Conservation (phyloP, 129 eudicot genomes). For the Lactuca sativa region DNA sequence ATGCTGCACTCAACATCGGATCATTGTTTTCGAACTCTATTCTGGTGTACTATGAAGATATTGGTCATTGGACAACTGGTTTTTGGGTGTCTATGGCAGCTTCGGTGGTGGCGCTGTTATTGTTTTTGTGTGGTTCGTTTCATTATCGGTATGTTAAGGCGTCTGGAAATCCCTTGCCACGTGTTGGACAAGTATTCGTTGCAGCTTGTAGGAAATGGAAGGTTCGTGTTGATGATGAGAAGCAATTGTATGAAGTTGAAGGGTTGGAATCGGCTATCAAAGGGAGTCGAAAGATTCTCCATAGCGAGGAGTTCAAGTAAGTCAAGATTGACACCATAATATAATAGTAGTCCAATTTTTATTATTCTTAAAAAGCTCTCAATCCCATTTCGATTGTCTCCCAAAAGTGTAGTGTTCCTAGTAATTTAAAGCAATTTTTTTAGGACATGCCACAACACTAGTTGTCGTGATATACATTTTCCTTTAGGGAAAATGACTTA, state of each 20-base stretch:
- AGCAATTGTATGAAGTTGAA: constrained; percentile 55
- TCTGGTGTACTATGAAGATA: constrained; percentile 75
- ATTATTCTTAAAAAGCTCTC: too few relatives aligned
- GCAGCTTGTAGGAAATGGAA: constrained; percentile 60
- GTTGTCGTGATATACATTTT: too few relatives aligned
- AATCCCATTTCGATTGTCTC: too few relatives aligned
- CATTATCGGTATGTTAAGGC: constrained; percentile 63
- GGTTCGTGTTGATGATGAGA: constrained; percentile 20
- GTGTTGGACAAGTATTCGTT: constrained; percentile 70
- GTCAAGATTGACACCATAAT: background rate
- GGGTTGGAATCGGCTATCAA: constrained; percentile 74
- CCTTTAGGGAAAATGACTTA: too few relatives aligned
- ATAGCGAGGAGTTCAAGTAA: constrained; percentile 57
- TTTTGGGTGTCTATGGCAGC: constrained; percentile 70
- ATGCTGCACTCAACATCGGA: constrained; percentile 77
- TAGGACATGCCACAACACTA: too few relatives aligned
- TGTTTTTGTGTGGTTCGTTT: constrained; percentile 49
- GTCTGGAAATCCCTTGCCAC: constrained; percentile 77
- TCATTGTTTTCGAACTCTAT: constrained; percentile 78
- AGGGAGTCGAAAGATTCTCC: constrained; percentile 82
- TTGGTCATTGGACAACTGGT: constrained; percentile 75
- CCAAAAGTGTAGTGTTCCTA: too few relatives aligned
- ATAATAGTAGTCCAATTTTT: too few relatives aligned
- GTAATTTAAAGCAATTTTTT: too few relatives aligned
- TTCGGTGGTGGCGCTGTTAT: constrained; percentile 46